These are phyloP conservation scores for Cicer judaicum DNA, from an alignment of 306 rosid species.

Conservation along the genomic window DNA sequence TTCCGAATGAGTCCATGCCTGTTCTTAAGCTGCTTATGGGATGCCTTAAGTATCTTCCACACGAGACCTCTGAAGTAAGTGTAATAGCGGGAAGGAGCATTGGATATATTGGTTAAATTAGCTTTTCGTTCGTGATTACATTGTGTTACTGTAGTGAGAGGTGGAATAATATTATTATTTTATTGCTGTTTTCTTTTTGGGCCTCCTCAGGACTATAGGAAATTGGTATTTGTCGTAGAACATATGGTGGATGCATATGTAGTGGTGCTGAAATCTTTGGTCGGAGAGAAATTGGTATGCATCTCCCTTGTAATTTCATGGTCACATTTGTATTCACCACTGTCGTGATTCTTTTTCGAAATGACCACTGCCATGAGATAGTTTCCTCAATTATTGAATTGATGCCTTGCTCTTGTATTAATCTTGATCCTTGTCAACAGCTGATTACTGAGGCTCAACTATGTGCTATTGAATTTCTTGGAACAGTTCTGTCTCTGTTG, in stretches of 20 bases:
- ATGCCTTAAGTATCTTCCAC: constrained; percentile 62
- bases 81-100: constrained; percentile 36
- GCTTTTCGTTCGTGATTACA: constrained; percentile 21
- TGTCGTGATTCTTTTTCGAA: background rate
- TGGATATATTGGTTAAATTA: constrained; percentile 27
- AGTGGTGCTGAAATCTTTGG: constrained; percentile 66
- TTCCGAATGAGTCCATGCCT: constrained; percentile 68
- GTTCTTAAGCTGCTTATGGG: constrained; percentile 68
- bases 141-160: constrained; percentile 27
- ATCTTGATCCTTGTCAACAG: constrained; percentile 50
- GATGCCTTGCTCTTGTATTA: constrained; percentile 22
- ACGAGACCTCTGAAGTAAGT: constrained; percentile 70
- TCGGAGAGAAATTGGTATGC: constrained; percentile 70
- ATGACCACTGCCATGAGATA: background rate
- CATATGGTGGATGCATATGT: constrained; percentile 70
- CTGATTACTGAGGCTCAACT: constrained; percentile 73
- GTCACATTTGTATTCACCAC: constrained; percentile 24
- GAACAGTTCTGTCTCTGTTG: constrained; percentile 62
- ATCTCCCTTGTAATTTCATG: constrained; percentile 44
- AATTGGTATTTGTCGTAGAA: constrained; percentile 59
- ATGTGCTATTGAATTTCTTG: constrained; percentile 67
- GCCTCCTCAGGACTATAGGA: constrained; percentile 69
- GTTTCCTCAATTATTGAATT: constrained; percentile 31
- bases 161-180: constrained; percentile 22
- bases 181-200: constrained; percentile 35